Base-by-base conservation (phyloP, 495 filamentous ascomycete species). In the Aspergillus hancockii region DNA sequence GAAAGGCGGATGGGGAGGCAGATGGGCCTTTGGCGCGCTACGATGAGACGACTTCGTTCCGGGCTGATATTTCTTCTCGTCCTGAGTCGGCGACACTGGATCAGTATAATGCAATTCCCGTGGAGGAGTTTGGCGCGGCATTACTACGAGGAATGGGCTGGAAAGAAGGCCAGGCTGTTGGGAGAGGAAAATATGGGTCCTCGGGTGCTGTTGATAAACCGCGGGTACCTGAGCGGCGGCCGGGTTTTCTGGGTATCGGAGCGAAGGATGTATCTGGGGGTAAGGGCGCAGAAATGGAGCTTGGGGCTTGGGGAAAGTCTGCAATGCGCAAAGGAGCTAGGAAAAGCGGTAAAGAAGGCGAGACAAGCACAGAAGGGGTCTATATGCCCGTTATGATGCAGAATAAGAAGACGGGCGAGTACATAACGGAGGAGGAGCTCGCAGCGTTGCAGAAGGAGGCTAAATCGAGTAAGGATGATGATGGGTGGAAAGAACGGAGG, bases 41-140 rank as follows among this genome's bases (percentile, higher is more conserved):
- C 54, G 76, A 83, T 31, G 92, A 96, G 66, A 79, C 87, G 40
- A 84, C 85, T 23, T 85, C 85, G 1, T 95, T 92, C 69, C 77
- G 81, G 30, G 73, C 78, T 10, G 88, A 90, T 65, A 79, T 92
- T 41, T 78, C 81, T 2, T 79, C 82, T n/a, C 86, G 91, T 0
- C 92, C 92, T 0, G 88, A 91, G 22, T 74, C 85, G 16, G 86
- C 92, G 3, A 88, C 83, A 0, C 75, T 94, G 22, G 91, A 91
- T 47, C 91, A 93, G 63, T 99, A 99, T 73, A 87, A 84, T 28
- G 85, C 87, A 4, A 83, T 96, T 12, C 93, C 95, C 0, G 91
- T 98, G 36, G 94, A 97, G 59, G 91, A 96, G 58, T 99, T 98
- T 65, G 94, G 93, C 32, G 87, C 90, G 22, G 91, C 90, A 3